Evolutionary conservation across 2,329 filamentous ascomycete species (phyloP), one percentile per base, ranked within the genome.

Genomic region (Penicillium brevicompactum): DNA sequence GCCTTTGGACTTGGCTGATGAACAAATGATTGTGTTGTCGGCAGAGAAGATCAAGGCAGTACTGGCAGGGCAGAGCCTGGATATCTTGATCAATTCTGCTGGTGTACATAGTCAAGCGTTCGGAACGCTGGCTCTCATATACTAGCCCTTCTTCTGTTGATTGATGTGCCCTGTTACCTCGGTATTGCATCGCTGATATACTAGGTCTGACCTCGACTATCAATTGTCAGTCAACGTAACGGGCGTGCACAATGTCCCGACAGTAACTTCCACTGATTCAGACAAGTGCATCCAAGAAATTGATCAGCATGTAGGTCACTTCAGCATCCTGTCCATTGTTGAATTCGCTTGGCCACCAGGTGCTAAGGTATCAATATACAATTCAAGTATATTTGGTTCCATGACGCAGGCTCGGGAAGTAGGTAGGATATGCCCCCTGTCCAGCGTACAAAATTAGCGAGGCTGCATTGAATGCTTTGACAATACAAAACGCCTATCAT

Each of bases 391-490:
- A 1, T 49, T 78, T 5, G 78, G 75, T n/a, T 79, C 77, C 6
- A 73, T 78, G 11, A 51, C 63, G 13, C 41, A 65, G 49, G 64
- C 69, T 1, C 10, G 48, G 1, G 44, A 42, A 10, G 72, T 55
- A 46, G 49, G 72, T 55, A 46, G 49, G 37, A 2, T 45, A 53
- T 1, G 55, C 64, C 5, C 69, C 73, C 2, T 44, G 53, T 0
- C 76, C 76, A 2, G 70, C 73, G 1, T 78, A 78, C 69, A 74
- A 79, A 59, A 70, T 82, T 59, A 74, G 75, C 9, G 82, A 82
- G 58, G 74, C 80, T 0, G 78, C 79, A 0, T 55, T 81, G 49
- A 80, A 80, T 57, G 75, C 76, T 65, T 63, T 83, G 40, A 82
- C 77, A 1, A 70, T 76, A 3, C 78, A 69, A 53, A 66, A 68